A percentile compares a stretch with the other conserved stretches of the same genome.
These are phyloP conservation scores for Boletus tylopilopsis DNA, from an alignment of 768 basidiomycete genomes.

Conservation along the genomic window DNA sequence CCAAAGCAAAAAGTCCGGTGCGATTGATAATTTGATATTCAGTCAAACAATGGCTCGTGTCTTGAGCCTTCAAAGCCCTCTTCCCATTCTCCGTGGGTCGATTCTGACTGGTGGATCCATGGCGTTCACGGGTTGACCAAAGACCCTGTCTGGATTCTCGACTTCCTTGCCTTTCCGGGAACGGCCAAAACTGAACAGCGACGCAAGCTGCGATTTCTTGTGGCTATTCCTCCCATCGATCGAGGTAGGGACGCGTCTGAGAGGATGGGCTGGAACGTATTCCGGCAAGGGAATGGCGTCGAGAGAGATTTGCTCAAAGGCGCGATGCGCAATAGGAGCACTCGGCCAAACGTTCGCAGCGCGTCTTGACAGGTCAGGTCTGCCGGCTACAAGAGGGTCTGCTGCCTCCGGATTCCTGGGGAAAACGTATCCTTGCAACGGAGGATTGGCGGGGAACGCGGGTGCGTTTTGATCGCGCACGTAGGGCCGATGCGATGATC, in stretches of 20 bases:
- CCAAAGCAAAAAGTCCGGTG: background rate
- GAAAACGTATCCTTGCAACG: background rate
- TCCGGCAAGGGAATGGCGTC: too few species aligned
- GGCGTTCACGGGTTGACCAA: conserved; percentile 14
- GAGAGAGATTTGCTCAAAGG: background rate
- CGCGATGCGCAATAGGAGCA: background rate
- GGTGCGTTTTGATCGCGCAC: too few species aligned
- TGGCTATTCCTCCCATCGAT: background rate
- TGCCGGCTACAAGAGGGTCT: background rate
- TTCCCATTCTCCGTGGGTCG: background rate
- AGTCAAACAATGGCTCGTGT: background rate
- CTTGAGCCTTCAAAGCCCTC: background rate
- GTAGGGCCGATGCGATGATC: too few species aligned
- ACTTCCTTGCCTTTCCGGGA: background rate
- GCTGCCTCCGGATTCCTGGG: background rate
- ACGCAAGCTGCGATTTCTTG: conserved; percentile 4
- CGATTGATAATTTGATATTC: background rate
- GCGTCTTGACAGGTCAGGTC: background rate
- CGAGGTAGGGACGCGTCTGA: too few species aligned
- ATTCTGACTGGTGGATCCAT: conserved; percentile 2
- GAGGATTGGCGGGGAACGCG: background rate
- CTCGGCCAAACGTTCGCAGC: background rate
- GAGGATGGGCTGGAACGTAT: too few species aligned
- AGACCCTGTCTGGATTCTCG: conserved; percentile 3
- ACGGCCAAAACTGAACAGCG: conserved; percentile 9